Evolutionary conservation across 2,329 filamentous ascomycete genomes (phyloP).

Genomic region (Hypoxylon sp.): DNA sequence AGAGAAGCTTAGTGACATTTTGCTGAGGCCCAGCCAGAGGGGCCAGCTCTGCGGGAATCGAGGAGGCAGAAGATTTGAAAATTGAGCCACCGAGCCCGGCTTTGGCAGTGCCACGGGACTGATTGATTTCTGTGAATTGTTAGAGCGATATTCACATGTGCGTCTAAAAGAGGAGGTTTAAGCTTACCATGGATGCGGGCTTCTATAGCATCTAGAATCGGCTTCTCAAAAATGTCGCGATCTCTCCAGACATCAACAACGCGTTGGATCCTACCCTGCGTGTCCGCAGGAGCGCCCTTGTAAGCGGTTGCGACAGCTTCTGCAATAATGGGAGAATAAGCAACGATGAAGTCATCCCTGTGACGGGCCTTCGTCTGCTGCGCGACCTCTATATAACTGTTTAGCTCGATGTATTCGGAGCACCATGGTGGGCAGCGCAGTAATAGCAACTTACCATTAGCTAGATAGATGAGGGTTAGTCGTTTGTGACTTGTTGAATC

Average conservation of each 20-base stretch:
- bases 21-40: slow-evolving; percentile 81
- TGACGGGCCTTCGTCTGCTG: slow-evolving; percentile 95
- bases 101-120: slow-evolving; percentile 66
- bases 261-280: slow-evolving; percentile 87
- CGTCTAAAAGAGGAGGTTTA: slow-evolving; percentile 37
- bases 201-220: slow-evolving; percentile 86
- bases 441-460: slow-evolving; percentile 76
- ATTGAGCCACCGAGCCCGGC: slow-evolving; percentile 71
- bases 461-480: slow-evolving; percentile 91
- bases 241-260: slow-evolving; percentile 97
- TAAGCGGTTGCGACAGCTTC: slow-evolving; percentile 94
- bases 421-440: background rate
- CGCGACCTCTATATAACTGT: slow-evolving; percentile 77
- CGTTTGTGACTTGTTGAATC: slow-evolving; percentile 88
- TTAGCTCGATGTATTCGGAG: slow-evolving; percentile 24
- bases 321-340: slow-evolving; percentile 91
- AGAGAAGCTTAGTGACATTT: slow-evolving; percentile 77
- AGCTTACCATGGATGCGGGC: slow-evolving; percentile 79
- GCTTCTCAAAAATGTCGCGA: slow-evolving; percentile 82
- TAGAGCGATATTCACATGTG: slow-evolving; percentile 19
- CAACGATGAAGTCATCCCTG: slow-evolving; percentile 91
- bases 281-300: slow-evolving; percentile 85
- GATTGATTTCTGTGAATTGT: slow-evolving; percentile 68
- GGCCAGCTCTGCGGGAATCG: slow-evolving; percentile 80
- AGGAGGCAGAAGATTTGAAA: slow-evolving; percentile 68